These are phyloP conservation scores for Mallotus repandus DNA, from an alignment of 441 rosid genomes.

Conservation along the genomic window DNA sequence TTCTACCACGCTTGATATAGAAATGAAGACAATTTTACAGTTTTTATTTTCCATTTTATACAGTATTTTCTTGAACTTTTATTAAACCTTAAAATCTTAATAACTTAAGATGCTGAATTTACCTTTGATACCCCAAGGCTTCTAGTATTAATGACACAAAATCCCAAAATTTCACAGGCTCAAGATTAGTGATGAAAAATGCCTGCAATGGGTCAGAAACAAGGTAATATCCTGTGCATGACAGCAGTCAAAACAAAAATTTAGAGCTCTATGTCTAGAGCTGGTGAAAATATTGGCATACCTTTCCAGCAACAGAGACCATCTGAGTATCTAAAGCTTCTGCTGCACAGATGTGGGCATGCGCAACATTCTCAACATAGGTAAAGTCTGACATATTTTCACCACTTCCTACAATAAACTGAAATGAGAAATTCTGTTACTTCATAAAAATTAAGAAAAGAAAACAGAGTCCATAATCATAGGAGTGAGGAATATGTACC, in stretches of 20 bases:
- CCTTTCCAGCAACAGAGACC: slow-evolving; percentile 92
- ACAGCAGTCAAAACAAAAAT: slow-evolving; percentile 8
- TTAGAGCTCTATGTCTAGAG: neutral
- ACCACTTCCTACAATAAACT: slow-evolving; percentile 79
- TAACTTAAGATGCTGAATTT: slow-evolving; percentile 25
- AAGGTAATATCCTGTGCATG: slow-evolving; percentile 2
- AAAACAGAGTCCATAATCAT: slow-evolving; percentile 3
- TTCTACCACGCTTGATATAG: neutral
- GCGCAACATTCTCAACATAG: slow-evolving; percentile 76
- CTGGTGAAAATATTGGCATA: slow-evolving; percentile 25
- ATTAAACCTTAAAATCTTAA: neutral
- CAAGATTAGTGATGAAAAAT: slow-evolving; percentile 78
- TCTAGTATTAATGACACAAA: slow-evolving; percentile 61
- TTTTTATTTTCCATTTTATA: neutral
- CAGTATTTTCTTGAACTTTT: slow-evolving; percentile 1
- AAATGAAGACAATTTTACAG: neutral
- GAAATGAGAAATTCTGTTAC: slow-evolving; percentile 53
- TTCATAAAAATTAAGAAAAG: slow-evolving; percentile 21
- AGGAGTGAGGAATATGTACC: slow-evolving; percentile 1
- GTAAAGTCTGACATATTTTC: slow-evolving; percentile 89
- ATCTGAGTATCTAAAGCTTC: slow-evolving; percentile 68
- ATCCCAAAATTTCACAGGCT: slow-evolving; percentile 77
- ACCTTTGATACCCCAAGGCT: slow-evolving; percentile 89
- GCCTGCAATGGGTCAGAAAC: slow-evolving; percentile 52
- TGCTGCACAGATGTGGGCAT: slow-evolving; percentile 78